phyloP scores from a whole-genome alignment of 2,329 filamentous ascomycete species.

The Penicillium sp. region DNA sequence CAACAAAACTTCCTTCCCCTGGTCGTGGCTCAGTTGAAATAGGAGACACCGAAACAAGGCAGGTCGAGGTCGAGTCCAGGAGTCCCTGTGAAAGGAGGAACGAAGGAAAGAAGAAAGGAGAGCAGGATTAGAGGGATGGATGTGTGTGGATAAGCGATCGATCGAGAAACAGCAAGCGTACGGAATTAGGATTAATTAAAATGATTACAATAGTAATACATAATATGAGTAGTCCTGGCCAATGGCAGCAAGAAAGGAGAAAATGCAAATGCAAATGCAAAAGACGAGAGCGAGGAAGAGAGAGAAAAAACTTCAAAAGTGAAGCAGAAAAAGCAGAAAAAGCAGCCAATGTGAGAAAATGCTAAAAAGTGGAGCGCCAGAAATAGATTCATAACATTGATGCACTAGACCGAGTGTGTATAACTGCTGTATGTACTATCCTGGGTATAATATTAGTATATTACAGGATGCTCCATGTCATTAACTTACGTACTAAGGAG shows the following conservation, averaged over 20 bases:
- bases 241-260: background rate
- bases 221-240: background rate
- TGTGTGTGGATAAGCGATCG: background rate
- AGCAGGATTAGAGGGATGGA: background rate
- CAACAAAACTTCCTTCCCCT: background rate
- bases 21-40: background rate
- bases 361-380: conserved; percentile 7
- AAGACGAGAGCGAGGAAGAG: background rate
- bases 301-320: background rate
- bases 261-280: background rate
- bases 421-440: no score
- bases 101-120: conserved; percentile 3
- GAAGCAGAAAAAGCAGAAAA: conserved; percentile 7
- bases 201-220: no score
- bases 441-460: no score
- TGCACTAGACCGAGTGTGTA: no score
- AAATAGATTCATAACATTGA: background rate
- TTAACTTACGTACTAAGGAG: no score
- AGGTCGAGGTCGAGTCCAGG: background rate
- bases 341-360: conserved; percentile 6
- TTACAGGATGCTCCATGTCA: no score
- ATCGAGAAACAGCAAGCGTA: background rate
- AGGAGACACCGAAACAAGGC: no score
- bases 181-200: no score
- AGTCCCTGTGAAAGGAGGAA: background rate